These are phyloP conservation scores for Hippophae rhamnoides DNA, from an alignment of 306 rosid species.

Conservation along the genomic window DNA sequence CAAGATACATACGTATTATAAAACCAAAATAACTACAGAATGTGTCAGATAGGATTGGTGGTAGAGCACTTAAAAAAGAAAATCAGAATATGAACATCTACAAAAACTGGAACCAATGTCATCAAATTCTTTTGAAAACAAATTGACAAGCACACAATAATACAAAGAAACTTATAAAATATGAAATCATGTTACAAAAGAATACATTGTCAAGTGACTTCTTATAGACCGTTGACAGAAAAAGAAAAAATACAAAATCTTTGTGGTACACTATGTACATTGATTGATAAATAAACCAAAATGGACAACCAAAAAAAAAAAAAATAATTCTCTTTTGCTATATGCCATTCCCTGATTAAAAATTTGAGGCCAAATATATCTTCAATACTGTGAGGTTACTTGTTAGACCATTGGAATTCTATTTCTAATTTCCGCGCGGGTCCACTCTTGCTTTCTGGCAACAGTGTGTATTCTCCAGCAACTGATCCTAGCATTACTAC, in stretches of 20 bases:
- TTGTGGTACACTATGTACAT: conserved; percentile 44
- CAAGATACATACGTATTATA: too few relatives aligned
- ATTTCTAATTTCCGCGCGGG: conserved; percentile 85
- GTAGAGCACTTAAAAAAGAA: too few relatives aligned
- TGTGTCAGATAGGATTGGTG: too few relatives aligned
- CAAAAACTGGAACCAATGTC: too few relatives aligned
- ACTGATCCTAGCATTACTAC: conserved; percentile 98
- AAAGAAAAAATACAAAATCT: conserved; percentile 31
- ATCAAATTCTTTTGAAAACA: too few relatives aligned
- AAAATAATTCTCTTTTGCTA: conserved; percentile 16
- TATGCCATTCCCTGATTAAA: conserved; percentile 20
- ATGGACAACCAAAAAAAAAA: conserved; percentile 13
- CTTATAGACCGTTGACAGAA: conserved; percentile 25
- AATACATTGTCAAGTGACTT: conserved; percentile 44
- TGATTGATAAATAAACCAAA: conserved; percentile 47
- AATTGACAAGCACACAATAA: too few relatives aligned
- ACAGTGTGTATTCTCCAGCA: conserved; percentile 82
- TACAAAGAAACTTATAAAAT: too few relatives aligned
- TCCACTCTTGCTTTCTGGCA: conserved; percentile 93
- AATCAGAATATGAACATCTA: too few relatives aligned
- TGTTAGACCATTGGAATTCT: conserved; percentile 98
- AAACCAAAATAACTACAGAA: too few relatives aligned
- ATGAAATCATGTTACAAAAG: conserved; percentile 39
- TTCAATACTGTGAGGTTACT: conserved; percentile 26
- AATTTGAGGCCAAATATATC: conserved; percentile 14